Evolutionary conservation across 179 eudicot species (phyloP), one percentile per base, ranked within the genome.

Genomic region (Nepenthes alata): DNA sequence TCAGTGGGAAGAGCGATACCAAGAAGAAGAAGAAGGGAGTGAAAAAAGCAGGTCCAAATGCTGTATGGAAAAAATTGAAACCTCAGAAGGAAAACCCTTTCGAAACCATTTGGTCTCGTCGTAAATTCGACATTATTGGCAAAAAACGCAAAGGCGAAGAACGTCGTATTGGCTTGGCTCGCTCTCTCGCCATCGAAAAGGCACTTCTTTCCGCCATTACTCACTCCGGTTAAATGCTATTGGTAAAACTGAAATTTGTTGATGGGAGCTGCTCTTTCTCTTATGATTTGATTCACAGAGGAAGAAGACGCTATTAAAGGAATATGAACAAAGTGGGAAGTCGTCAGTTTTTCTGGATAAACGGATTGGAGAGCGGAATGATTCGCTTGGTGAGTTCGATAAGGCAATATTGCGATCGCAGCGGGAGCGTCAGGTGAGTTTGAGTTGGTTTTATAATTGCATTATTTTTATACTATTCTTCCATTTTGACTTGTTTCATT

Each of bases 381-480:
- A 83, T 44, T 73, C 59, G 3, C 89, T 93, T 65, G 88, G 71
- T 38, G 97, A 93, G 75, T 93, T 85, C 45, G 91, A 89, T 51
- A 93, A 93, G 85, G 88, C 82, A 5, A 82, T 93, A 65, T 47
- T 93, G 74, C 88, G 98, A 73, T 81, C 98, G 1, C 98, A 93
- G 72, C 95, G 91, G 4, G 90, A 86, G 66, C 80, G 85, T 37
- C 93, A 84, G 94, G 88, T 83, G 56, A 60, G 54, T n/a, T 38
- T 63, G 11, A 13, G 45, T 39, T 41, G 35, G 35, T 62, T 11
- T 37, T 25, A 25, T 2, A 35, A 34, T 35, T 25, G 11, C 38
- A 25, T 8, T 3, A 50, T 50, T 7, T 50, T 11, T 50, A 50
- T 13, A 3, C 13, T 13, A 11, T 10, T 13, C 4, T 11, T 50